phyloP scores from a whole-genome alignment of 163 green algal species.

The Scenedesmus sp. region DNA sequence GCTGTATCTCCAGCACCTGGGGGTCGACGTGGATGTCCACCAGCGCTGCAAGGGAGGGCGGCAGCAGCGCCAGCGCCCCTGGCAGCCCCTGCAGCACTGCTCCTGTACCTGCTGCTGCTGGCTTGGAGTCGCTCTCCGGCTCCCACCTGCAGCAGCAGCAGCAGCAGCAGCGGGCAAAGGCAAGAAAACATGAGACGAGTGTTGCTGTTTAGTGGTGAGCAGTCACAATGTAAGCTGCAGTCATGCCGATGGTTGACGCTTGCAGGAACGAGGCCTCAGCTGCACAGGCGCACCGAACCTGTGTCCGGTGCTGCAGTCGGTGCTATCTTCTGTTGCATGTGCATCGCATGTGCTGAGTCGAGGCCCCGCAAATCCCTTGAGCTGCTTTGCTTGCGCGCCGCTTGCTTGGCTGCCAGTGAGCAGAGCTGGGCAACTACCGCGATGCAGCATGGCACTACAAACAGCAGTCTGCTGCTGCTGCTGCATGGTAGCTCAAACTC shows the following conservation, averaged over 20 bases:
- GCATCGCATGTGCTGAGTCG: neutral
- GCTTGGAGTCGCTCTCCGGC: conserved; percentile 37
- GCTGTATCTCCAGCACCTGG: conserved; percentile 41
- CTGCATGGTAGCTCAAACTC: neutral
- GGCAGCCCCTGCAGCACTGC: neutral
- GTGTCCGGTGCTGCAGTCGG: neutral
- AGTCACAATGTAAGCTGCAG: no score
- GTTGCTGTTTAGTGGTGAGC: neutral
- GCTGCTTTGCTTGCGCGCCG: neutral
- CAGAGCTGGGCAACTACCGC: neutral
- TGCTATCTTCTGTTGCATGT: neutral
- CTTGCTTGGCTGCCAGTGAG: neutral
- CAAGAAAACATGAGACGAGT: neutral
- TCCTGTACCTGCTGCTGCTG: neutral
- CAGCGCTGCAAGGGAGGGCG: conserved; percentile 35
- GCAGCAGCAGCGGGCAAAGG: neutral
- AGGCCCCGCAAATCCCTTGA: neutral
- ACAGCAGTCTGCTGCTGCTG: neutral
- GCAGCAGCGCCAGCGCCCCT: conserved; percentile 16
- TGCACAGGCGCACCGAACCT: neutral
- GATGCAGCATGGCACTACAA: no score
- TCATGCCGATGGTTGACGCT: neutral
- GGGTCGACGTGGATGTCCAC: conserved; percentile 43
- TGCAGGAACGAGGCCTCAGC: neutral
- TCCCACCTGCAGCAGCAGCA: conserved; percentile 38